Evolutionary conservation across 2,329 filamentous ascomycete species (phyloP), one percentile per base, ranked within the genome.

Genomic region (Basipetospora chlamydospora): DNA sequence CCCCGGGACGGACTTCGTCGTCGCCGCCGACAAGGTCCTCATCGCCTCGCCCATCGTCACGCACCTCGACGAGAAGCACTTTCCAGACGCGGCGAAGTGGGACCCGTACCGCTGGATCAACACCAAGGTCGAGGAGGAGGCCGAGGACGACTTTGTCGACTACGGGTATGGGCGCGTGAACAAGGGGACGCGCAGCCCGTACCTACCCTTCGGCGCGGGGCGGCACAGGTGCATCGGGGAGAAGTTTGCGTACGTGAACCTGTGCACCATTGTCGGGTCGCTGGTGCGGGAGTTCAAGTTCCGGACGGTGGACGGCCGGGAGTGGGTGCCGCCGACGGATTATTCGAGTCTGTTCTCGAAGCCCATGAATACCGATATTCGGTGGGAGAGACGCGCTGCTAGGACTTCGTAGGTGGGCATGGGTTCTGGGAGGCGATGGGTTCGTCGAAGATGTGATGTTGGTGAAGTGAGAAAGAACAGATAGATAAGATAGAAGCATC

Each of bases 181-280:
- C 28, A 55, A 53, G 43, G 56, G 52, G 16, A 52, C 53, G 1
- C 46, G 45, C 23, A 60, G 55, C 21, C 53, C 51, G 3, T 57
- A 82, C 48, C 58, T 83, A 3, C 80, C 80, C 0, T 84, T 84
- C 47, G 80, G 80, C 3, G 80, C 77, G 0, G 80, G 79, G 0
- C 62, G 80, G 30, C 79, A 85, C 52, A 63, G 80, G 15, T 84
- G 80, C 47, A 81, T 85, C 40, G 80, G 80, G 13, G 80, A 84
- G 58, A 78, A 81, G 50, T 84, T 83, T 52, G 78, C 79, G 1
- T 82, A 83, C 46, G 55, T 80, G 30, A 79, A 84, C 48, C 51
- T 84, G 28, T 65, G 67, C 12, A 72, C 73, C 7, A 81, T 84
- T 41, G 55, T 82, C 17, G 66, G 67, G 1, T 73, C 66, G 0